Base-by-base conservation (phyloP, 306 rosid genomes). In the Acacia confusa region DNA sequence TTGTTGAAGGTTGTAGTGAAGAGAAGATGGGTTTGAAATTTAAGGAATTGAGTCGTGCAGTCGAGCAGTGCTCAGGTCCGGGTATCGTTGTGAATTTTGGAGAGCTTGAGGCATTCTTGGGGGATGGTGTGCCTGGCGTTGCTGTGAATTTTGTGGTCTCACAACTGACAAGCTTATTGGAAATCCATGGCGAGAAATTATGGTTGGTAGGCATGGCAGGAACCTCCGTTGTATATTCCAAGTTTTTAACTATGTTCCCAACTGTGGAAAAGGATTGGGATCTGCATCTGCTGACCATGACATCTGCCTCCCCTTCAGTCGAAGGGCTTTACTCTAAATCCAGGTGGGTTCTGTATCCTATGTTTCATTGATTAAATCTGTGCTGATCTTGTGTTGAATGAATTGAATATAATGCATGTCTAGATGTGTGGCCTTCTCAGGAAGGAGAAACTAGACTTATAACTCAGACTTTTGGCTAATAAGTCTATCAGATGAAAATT, bases 161-260 rank as follows among this genome's bases (percentile, higher is more conserved):
- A 9, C 76, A 75, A 74, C 64, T 96, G 80, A 87, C 80, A 70
- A 77, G 82, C 79, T 88, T 96, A 82, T 50, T 96, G 85, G 88
- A 84, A 85, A 69, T 77, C 77, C 81, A 86, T 64, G 74, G 78
- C 25, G 92, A 83, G 70, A 96, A 87, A 67, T 13, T 96, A 36
- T 92, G 99, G 99, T 19, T 96, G 87, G 76, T 93, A 3, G 98
- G 96, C 2, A 88, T 85, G 52, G 92, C 89, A 1, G 94, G 85
- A 77, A 87, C 79, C 22, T 50, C 78, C 16, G 94, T 91, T 25
- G 77, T 75, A 0, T 89, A 89, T 71, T 74, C 80, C 10, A 93
- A 89, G 94, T 86, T 96, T 24, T 16, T 84, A 19, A 80, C 79
- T 55, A 60, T 78, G 85, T 93, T 92, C 61, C 93, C 94, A 13